Evolutionary conservation across 2,329 filamentous ascomycete genomes (phyloP).

Genomic region (Penicillium paneum): DNA sequence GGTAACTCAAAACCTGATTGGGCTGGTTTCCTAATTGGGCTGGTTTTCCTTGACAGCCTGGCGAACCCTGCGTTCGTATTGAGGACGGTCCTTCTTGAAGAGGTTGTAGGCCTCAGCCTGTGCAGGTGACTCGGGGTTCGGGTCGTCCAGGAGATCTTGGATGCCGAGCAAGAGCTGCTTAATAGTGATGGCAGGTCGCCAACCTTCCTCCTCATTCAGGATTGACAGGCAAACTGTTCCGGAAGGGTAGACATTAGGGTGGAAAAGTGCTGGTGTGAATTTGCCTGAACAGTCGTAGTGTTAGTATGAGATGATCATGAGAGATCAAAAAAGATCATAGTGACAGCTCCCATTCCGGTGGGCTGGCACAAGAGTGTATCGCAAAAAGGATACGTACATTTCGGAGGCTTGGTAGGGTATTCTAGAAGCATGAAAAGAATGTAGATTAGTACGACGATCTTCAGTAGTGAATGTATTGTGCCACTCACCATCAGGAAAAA

Average conservation of each 20-base stretch:
- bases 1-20: conserved; percentile 47
- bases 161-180: conserved; percentile 97
- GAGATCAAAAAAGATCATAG: background rate
- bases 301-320: background rate
- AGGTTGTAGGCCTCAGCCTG: conserved; percentile 97
- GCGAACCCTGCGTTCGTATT: conserved; percentile 85
- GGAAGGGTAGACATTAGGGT: conserved; percentile 97
- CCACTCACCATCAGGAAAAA: conserved; percentile 82
- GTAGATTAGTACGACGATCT: conserved; percentile 12
- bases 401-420: conserved; percentile 97
- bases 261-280: conserved; percentile 92
- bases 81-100: conserved; percentile 81
- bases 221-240: conserved; percentile 97
- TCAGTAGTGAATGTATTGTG: conserved; percentile 6
- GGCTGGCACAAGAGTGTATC: background rate
- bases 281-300: conserved; percentile 62
- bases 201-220: conserved; percentile 95
- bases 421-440: conserved; percentile 53
- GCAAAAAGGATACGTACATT: conserved; percentile 64
- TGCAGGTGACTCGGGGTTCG: conserved; percentile 93
- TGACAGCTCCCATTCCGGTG: background rate
- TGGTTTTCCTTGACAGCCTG: conserved; percentile 88
- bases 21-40: conserved; percentile 81
- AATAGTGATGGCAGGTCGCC: conserved; percentile 97
- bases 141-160: conserved; percentile 91